These are phyloP conservation scores for Fereydounia khargensis DNA, from an alignment of 1,284 basidiomycete genomes.

Conservation along the genomic window DNA sequence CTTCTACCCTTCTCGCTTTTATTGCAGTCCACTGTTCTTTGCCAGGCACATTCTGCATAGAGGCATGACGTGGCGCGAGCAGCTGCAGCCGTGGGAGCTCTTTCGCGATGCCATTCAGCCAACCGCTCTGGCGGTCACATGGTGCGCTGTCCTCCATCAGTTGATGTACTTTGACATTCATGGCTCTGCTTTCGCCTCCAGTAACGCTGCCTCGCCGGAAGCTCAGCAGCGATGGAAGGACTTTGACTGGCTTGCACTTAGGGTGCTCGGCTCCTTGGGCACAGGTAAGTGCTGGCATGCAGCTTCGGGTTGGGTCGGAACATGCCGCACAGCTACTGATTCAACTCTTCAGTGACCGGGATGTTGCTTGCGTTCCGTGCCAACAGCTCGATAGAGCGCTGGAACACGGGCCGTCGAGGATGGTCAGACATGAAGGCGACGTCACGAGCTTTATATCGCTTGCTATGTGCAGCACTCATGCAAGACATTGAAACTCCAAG, in stretches of 20 bases:
- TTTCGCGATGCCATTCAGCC: constrained; percentile 13
- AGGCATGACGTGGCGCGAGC: not conserved
- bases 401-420: constrained; percentile 21
- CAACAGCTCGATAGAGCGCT: constrained; percentile 27
- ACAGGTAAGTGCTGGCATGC: not conserved
- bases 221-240: constrained; percentile 9
- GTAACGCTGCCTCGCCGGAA: too few relatives aligned
- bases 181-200: not conserved
- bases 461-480: constrained; percentile 12
- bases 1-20: too few relatives aligned
- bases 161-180: constrained; percentile 6
- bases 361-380: constrained; percentile 27
- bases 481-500: not conserved
- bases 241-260: constrained; percentile 20
- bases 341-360: constrained; percentile 17
- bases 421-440: constrained; percentile 26
- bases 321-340: too few relatives aligned
- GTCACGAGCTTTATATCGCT: constrained; percentile 12
- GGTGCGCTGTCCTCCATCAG: constrained; percentile 15
- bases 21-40: not conserved
- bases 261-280: constrained; percentile 17
- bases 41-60: not conserved
- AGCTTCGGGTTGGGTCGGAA: too few relatives aligned
- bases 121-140: constrained; percentile 12
- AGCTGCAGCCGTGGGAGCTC: not conserved